Conservation (phyloP, 805 yeast genomes). For the Teunomyces cretensis region DNA sequence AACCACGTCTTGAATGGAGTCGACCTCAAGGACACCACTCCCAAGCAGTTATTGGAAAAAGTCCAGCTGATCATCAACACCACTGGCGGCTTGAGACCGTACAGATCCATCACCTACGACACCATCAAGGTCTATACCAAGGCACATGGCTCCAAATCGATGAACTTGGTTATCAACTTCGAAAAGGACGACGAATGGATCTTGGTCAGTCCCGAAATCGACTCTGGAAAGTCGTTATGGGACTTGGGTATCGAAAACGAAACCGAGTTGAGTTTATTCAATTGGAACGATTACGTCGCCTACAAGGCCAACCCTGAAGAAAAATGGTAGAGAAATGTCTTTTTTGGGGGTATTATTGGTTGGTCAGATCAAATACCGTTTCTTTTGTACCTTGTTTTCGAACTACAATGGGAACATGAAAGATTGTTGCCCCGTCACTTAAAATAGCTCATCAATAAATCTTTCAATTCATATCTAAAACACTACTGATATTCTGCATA, state of each 20-base stretch:
- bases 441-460: no score
- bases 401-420: no score
- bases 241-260: constrained; percentile 66
- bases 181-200: constrained; percentile 79
- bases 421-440: no score
- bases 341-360: no score
- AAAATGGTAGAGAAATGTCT: constrained; percentile 60
- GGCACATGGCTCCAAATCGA: constrained; percentile 93
- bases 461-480: no score
- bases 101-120: constrained; percentile 71
- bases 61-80: constrained; percentile 47
- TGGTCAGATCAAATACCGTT: neutral
- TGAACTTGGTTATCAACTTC: constrained; percentile 87
- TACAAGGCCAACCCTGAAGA: constrained; percentile 85
- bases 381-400: neutral
- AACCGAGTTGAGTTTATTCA: constrained; percentile 86
- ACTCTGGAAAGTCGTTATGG: constrained; percentile 26
- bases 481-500: no score
- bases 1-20: constrained; percentile 68
- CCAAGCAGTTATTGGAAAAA: constrained; percentile 57
- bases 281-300: constrained; percentile 59
- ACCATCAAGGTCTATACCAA: constrained; percentile 85
- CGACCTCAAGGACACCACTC: constrained; percentile 69
- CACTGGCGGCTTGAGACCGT: constrained; percentile 76
- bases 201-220: constrained; percentile 22